These are phyloP conservation scores for Croton setiger DNA, from an alignment of 441 rosid species.

Conservation along the genomic window DNA sequence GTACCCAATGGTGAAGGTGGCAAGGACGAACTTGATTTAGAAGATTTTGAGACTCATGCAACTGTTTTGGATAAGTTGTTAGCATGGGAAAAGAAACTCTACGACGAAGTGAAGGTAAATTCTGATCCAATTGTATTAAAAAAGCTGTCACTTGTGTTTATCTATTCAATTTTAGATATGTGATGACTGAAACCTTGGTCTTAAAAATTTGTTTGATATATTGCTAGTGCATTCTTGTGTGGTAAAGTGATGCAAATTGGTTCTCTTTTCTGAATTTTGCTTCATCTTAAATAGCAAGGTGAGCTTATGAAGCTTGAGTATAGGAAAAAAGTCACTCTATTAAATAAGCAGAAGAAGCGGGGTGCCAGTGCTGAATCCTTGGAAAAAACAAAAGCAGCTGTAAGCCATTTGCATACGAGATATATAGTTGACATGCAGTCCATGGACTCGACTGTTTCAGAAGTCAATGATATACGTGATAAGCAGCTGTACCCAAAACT, in stretches of 20 bases:
- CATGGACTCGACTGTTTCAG: constrained; percentile 93
- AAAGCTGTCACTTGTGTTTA: too few species aligned
- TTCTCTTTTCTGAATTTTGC: constrained; percentile 11
- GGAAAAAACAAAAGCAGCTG: constrained; percentile 89
- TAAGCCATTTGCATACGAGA: constrained; percentile 90
- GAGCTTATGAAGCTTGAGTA: constrained; percentile 91
- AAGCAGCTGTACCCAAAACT: constrained; percentile 80
- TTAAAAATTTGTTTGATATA: neutral
- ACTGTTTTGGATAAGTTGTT: constrained; percentile 89
- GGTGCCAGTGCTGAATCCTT: constrained; percentile 70
- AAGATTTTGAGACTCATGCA: constrained; percentile 89
- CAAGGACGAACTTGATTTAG: constrained; percentile 70
- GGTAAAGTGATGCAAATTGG: neutral
- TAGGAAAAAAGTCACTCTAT: constrained; percentile 66
- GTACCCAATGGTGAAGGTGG: constrained; percentile 42
- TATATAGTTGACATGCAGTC: constrained; percentile 99
- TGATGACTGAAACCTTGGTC: neutral
- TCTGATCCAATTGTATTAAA: too few species aligned
- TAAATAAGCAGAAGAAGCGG: constrained; percentile 72
- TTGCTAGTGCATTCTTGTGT: neutral
- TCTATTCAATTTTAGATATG: neutral
- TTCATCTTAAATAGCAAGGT: constrained; percentile 58
- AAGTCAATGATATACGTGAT: constrained; percentile 88
- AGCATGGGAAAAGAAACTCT: constrained; percentile 97
- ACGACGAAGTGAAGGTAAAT: constrained; percentile 90